Evolutionary conservation across 148 eudicot genomes (phyloP).

Genomic region (Simmondsia chinensis): DNA sequence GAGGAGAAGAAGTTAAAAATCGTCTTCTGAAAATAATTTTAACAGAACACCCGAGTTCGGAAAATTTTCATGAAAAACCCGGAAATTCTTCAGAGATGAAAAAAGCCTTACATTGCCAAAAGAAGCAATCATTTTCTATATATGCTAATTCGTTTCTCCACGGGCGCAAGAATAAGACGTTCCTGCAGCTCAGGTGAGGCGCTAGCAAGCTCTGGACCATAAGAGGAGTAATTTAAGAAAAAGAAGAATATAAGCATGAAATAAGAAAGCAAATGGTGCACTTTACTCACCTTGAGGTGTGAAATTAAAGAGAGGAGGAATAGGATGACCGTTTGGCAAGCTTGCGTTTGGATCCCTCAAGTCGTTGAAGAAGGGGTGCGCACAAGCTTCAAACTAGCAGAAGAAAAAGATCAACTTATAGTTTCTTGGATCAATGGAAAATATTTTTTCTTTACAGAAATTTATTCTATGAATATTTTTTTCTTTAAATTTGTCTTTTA

Average conservation of each 20-base stretch:
- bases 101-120: conserved; percentile 6
- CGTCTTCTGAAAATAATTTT: no score
- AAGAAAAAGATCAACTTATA: background rate
- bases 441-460: no score
- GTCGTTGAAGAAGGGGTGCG: conserved; percentile 86
- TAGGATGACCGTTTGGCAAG: conserved; percentile 67
- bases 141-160: conserved; percentile 25
- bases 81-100: conserved; percentile 9
- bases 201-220: conserved; percentile 54
- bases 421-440: no score
- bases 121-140: background rate
- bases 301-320: conserved; percentile 78
- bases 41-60: no score
- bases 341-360: conserved; percentile 66
- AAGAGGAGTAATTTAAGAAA: background rate
- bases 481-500: no score
- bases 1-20: no score
- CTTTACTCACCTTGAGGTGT: conserved; percentile 60
- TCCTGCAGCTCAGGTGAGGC: conserved; percentile 57
- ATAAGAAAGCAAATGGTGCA: background rate
- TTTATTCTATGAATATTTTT: no score
- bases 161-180: conserved; percentile 56
- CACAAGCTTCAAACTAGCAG: conserved; percentile 96
- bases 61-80: no score
- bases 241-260: background rate